Base-by-base conservation (phyloP, 352 stramenopile species). In the Vaucheria bursata region DNA sequence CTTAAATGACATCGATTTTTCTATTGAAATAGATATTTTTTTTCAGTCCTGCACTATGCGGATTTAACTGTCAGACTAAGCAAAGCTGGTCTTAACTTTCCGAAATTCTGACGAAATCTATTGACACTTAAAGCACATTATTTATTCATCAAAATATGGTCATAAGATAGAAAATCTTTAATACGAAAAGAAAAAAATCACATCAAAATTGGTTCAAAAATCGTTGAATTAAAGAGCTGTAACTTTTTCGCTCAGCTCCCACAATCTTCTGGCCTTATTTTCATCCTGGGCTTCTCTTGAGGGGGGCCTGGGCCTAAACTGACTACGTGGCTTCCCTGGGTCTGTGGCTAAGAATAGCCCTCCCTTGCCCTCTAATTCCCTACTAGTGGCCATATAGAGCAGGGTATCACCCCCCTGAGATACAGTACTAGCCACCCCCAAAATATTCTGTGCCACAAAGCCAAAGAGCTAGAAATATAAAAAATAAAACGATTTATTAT, bases 261-360 rank as follows among this genome's bases (percentile, higher is more conserved):
- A 85, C 64, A 85, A 59, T n/a, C 53, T 71, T 67, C 75, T 36
- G 18, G 71, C 80, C 53, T 85, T 81, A 8, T 45, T 76, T 90
- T 91, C 79, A 86, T 94, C 18, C 85, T 87, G 3, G 87, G 93
- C 73, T 87, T 95, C 52, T 88, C 93, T 74, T 88, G 89, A 35
- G 91, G 93, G 66, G 12, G 37, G 34, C n/a, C 65, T 76, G 12
- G 32, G 38, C 8, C 50, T 45, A 71, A 85, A 85, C 18, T 66
- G 31, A 32, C 71, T 78, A 12, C 77, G 49, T 4, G 80, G 80
- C 59, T 85, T 85, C 4, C 80, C 80, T 3, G 80, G 80, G 6
- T 74, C 39, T 5, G 39, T 50, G 12, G 39, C 39, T 12, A 12
- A 50, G 39, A 34, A 69, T 8, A 6, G 4, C 37, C 40, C 36